Percentiles rank a stretch among this genome's conserved stretches.
Evolutionary conservation across 108 stramenopile species (phyloP).

Genomic region (Aurantiochytrium sp.): DNA sequence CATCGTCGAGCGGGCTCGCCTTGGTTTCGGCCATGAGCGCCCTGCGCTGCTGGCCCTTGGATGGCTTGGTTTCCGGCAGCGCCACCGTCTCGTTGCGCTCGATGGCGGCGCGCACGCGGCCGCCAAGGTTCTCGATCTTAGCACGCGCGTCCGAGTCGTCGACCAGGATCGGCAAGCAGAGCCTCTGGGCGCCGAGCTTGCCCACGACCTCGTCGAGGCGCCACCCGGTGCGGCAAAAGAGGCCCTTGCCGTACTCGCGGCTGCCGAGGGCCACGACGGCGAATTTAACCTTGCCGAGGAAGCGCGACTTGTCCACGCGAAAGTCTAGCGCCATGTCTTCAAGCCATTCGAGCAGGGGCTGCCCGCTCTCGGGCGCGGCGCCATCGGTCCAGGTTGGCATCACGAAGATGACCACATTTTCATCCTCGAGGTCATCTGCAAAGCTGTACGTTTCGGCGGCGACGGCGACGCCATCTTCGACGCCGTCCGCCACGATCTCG

Average conservation of each 20-base stretch:
- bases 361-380: not conserved
- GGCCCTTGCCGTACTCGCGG: conserved; percentile 26
- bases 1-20: not conserved
- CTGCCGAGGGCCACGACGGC: conserved; percentile 35
- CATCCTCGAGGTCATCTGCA: conserved; percentile 28
- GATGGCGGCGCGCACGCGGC: not conserved
- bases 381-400: conserved; percentile 33
- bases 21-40: not conserved
- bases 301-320: conserved; percentile 5
- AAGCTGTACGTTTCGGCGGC: not conserved
- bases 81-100: not conserved
- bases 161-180: not conserved
- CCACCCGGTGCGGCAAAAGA: conserved; percentile 10
- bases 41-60: not conserved
- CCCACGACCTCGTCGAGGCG: not conserved
- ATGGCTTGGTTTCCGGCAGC: not conserved
- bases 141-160: conserved; percentile 2
- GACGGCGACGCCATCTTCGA: not conserved
- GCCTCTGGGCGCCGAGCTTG: not conserved
- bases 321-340: conserved; percentile 34
- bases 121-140: not conserved
- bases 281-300: not conserved
- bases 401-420: conserved; percentile 17
- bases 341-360: conserved; percentile 4
- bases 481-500: not conserved